Evolutionary conservation across 2,329 filamentous ascomycete species (phyloP).

Genomic region (Venturia asperata): DNA sequence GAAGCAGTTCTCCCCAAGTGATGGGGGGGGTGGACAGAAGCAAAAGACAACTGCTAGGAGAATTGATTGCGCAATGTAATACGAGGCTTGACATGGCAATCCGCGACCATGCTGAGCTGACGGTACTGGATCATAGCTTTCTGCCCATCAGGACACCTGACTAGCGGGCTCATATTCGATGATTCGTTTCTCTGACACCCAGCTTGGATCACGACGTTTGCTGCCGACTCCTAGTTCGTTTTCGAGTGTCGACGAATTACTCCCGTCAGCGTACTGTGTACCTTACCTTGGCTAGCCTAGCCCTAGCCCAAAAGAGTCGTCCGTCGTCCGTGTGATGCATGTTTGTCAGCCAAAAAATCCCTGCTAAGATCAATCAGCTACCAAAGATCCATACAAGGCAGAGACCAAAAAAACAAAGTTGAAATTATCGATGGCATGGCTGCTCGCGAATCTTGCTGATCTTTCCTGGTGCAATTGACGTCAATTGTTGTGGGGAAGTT

Average conservation of each 20-base stretch:
- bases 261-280: too few species aligned
- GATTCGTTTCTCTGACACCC: too few species aligned
- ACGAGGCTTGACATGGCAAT: neutral
- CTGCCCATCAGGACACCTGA: neutral
- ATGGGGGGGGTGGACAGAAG: neutral
- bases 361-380: too few species aligned
- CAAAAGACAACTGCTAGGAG: neutral
- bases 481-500: neutral
- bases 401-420: neutral
- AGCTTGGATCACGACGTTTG: too few species aligned
- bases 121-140: neutral
- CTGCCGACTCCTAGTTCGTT: too few species aligned
- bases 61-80: slow-evolving; percentile 1
- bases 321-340: too few species aligned
- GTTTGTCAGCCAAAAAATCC: too few species aligned
- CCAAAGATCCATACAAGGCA: too few species aligned
- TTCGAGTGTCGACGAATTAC: too few species aligned
- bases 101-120: neutral
- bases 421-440: neutral
- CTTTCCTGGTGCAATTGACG: neutral
- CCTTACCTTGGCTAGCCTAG: too few species aligned
- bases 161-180: too few species aligned
- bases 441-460: neutral
- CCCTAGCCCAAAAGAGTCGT: too few species aligned
- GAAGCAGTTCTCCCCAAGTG: neutral